phyloP scores from a whole-genome alignment of 2,329 filamentous ascomycete species.

The Neonectria faginata region DNA sequence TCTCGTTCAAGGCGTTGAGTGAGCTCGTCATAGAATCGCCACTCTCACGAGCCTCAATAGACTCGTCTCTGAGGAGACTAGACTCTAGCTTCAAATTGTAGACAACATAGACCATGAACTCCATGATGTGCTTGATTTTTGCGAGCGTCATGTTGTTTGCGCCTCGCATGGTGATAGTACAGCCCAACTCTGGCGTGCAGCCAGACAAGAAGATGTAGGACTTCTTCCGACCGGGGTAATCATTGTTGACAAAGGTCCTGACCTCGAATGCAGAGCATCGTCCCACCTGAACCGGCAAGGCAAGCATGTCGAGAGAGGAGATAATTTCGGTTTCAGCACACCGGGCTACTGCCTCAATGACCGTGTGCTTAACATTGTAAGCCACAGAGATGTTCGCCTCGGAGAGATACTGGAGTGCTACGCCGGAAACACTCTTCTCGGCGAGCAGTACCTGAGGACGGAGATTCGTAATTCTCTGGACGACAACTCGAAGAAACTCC shows the following conservation, averaged over 20 bases:
- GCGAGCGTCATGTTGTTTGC: conserved; percentile 77
- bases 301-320: conserved; percentile 93
- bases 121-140: conserved; percentile 91
- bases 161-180: conserved; percentile 91
- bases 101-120: conserved; percentile 99
- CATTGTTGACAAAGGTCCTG: conserved; percentile 90
- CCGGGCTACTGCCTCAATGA: conserved; percentile 92
- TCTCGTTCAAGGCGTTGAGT: conserved; percentile 56
- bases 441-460: conserved; percentile 89
- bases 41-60: conserved; percentile 80
- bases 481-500: conserved; percentile 91
- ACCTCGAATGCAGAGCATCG: conserved; percentile 90
- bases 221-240: conserved; percentile 81
- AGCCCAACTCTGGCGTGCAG: conserved; percentile 88
- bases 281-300: conserved; percentile 77
- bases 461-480: conserved; percentile 89
- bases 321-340: conserved; percentile 94
- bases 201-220: conserved; percentile 97
- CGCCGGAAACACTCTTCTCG: conserved; percentile 90
- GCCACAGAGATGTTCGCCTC: conserved; percentile 92
- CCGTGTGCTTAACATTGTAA: conserved; percentile 96
- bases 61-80: conserved; percentile 92
- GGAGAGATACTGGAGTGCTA: conserved; percentile 88
- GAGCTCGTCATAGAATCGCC: conserved; percentile 58
- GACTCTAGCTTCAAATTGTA: conserved; percentile 98